Base-by-base conservation (phyloP, 2,329 filamentous ascomycete genomes). In the Lecanosticta acicola region DNA sequence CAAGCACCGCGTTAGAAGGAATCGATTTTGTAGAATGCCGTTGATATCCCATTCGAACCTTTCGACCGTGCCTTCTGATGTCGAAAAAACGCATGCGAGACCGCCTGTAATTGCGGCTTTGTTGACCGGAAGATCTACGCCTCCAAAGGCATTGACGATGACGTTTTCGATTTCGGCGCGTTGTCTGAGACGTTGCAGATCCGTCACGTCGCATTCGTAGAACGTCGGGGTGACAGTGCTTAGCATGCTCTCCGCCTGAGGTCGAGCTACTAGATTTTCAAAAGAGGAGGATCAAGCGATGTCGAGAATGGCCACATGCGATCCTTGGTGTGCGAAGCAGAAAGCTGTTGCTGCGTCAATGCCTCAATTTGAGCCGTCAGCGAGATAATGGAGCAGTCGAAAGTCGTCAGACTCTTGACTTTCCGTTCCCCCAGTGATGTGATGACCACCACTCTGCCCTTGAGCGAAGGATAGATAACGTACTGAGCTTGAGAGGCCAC, bases 21-120 rank as follows among this genome's bases (percentile, higher is more conserved):
- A 85, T 37, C 84, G 71, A 11, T 78, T 77, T 60, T 82, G 81
- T 39, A 85, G 77, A 50, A 85, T 85, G 48, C 85, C 80, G 46
- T 77, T 75, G 32, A 78, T 53, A 50, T 71, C 69, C 62, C 84
- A 80, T 19, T 81, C 76, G 41, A 73, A 70, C 49, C 83, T 77
- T 45, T 83, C 85, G n/a, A n/a, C n/a, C n/a, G n/a, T n/a, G 24
- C 33, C 84, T 80, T 1, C 70, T 70, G 40, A 83, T 78, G 0
- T 79, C 80, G 1, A 83, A 79, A 0, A 79, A 71, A 16, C 75
- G 65, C 0, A 79, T 81, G 1, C 80, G 73, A 64, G 79, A 79
- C 59, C 54, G 57, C 80, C 81, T 2, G 72, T 69, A 0, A 70
- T 69, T 0, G 79, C 79, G 2, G 79, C 79, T 55, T 82, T 82